phyloP scores from a whole-genome alignment of 2,329 filamentous ascomycete species.

The Blastomyces gilchristii region DNA sequence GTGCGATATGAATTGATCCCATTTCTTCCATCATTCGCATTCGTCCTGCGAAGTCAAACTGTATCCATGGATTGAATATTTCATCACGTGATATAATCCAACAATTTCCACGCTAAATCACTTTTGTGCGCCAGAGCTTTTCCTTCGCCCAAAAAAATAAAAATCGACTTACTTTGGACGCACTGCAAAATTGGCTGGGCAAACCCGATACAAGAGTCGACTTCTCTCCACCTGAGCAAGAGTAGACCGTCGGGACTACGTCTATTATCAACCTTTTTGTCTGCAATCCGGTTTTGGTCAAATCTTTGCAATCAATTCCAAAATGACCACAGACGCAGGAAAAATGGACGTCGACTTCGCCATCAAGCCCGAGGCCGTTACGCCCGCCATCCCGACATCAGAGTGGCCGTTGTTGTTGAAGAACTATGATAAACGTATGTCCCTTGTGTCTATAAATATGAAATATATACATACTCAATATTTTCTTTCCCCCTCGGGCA shows the following conservation, averaged over 20 bases:
- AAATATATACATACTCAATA: background rate
- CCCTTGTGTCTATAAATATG: constrained; percentile 18
- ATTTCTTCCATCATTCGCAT: background rate
- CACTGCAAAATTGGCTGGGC: constrained; percentile 6
- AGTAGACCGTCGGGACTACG: background rate
- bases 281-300: background rate
- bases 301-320: background rate
- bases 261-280: background rate
- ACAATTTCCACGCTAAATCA: background rate
- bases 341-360: constrained; percentile 61
- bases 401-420: constrained; percentile 89
- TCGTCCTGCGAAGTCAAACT: no score
- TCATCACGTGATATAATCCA: background rate
- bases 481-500: background rate
- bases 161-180: background rate
- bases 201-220: no score
- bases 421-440: constrained; percentile 84
- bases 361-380: constrained; percentile 84
- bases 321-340: constrained; percentile 39
- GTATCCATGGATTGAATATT: background rate
- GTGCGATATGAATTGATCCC: background rate
- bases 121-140: constrained; percentile 7
- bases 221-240: background rate
- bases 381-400: constrained; percentile 72
- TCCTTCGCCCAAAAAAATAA: background rate